Evolutionary conservation across 2,329 filamentous ascomycete genomes (phyloP).

Genomic region (Lasiodiplodia gonubiensis): DNA sequence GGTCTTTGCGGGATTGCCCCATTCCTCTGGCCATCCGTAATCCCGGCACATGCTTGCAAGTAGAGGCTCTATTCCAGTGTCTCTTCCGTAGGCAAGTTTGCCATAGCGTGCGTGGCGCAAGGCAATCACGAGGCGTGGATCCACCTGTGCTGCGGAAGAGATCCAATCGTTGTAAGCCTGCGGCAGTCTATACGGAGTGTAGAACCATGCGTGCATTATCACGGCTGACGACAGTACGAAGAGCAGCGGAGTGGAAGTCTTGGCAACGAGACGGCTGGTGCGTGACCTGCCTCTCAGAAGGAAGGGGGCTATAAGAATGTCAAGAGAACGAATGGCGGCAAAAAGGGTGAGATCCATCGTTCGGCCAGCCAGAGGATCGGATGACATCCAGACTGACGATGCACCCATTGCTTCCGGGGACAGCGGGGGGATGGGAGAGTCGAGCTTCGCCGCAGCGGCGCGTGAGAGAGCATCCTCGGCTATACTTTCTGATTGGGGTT

Average conservation of each 20-base stretch:
- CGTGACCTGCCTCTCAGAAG: constrained; percentile 32
- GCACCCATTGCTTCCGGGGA: constrained; percentile 27
- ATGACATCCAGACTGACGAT: constrained; percentile 32
- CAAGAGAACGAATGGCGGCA: constrained; percentile 71
- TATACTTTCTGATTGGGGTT: background rate
- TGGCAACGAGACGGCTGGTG: constrained; percentile 59
- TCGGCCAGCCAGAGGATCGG: constrained; percentile 63
- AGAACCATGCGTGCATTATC: constrained; percentile 92
- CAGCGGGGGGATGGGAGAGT: constrained; percentile 8
- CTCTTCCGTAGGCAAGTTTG: constrained; percentile 72
- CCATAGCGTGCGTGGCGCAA: constrained; percentile 70
- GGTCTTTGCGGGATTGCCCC: constrained; percentile 73
- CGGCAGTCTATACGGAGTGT: constrained; percentile 72
- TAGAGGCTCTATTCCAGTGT: constrained; percentile 72
- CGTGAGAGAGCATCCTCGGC: constrained; percentile 2
- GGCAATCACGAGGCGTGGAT: constrained; percentile 74
- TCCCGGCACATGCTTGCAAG: constrained; percentile 75
- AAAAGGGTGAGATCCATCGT: constrained; percentile 87
- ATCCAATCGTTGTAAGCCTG: constrained; percentile 83
- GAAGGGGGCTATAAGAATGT: constrained; percentile 66
- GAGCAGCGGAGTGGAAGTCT: constrained; percentile 57
- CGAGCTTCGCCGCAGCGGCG: constrained; percentile 3
- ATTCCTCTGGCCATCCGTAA: constrained; percentile 69
- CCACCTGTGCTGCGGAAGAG: constrained; percentile 74
- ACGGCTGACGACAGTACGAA: constrained; percentile 75